These are phyloP conservation scores for Polyplosphaeria fusca DNA, from an alignment of 495 filamentous ascomycete genomes.

Conservation along the genomic window DNA sequence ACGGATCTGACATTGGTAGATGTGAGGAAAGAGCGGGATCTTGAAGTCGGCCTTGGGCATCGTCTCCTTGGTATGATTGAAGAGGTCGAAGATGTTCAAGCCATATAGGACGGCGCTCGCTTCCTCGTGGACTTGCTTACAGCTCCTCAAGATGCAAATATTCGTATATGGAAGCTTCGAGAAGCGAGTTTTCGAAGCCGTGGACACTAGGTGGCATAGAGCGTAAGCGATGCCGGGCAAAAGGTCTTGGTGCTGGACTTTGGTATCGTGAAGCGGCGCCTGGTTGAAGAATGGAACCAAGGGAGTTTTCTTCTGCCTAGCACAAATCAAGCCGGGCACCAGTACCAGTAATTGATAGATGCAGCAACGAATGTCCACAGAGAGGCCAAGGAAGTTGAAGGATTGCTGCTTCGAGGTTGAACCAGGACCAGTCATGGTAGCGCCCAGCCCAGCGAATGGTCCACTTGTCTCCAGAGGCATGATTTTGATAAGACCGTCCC, in stretches of 20 bases:
- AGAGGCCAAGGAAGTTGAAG: not conserved
- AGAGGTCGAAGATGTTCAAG: conserved; percentile 15
- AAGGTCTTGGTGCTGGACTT: not conserved
- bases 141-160: not conserved
- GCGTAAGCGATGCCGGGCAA: conserved; percentile 12
- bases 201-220: not conserved
- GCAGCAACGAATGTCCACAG: not conserved
- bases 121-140: conserved; percentile 9
- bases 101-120: conserved; percentile 13
- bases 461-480: no score
- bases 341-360: conserved; percentile 12
- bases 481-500: no score
- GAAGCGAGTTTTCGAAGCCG: not conserved
- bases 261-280: not conserved
- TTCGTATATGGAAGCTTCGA: not conserved
- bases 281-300: not conserved
- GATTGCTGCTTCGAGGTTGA: no score
- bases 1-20: not conserved
- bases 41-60: conserved; percentile 11
- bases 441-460: no score
- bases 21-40: conserved; percentile 1
- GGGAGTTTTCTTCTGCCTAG: conserved; percentile 13
- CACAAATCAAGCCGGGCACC: conserved; percentile 10
- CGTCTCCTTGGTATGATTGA: not conserved
- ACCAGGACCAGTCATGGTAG: no score